Evolutionary conservation across 2,329 filamentous ascomycete species (phyloP).

Genomic region (Ambrosiella xylebori): DNA sequence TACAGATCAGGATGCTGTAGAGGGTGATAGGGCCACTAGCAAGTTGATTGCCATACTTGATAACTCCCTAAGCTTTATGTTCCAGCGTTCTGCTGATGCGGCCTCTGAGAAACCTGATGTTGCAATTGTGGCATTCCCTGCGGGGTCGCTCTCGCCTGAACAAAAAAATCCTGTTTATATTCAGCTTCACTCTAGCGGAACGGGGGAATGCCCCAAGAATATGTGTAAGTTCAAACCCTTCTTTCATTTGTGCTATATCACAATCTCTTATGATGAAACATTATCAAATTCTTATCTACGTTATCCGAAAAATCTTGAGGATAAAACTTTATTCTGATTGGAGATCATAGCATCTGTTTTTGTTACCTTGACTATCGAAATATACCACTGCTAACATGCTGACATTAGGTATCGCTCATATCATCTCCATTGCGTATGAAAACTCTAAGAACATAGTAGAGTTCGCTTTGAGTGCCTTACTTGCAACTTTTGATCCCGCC

Average conservation of each 20-base stretch:
- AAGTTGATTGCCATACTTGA: constrained; percentile 50
- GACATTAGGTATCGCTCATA: constrained; percentile 20
- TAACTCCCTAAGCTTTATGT: constrained; percentile 46
- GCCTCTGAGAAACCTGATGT: constrained; percentile 60
- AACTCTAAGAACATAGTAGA: constrained; percentile 23
- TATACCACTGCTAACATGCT: constrained; percentile 19
- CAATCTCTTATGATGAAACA: constrained; percentile 65
- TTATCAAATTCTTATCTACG: constrained; percentile 95
- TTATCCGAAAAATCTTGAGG: constrained; percentile 93
- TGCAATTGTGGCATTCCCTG: constrained; percentile 50
- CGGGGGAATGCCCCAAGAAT: constrained; percentile 72
- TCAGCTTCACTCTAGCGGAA: constrained; percentile 70
- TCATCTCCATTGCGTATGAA: constrained; percentile 23
- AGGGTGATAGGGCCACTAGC: constrained; percentile 2
- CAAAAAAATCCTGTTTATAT: constrained; percentile 35
- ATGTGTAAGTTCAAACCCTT: constrained; percentile 57
- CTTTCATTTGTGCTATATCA: constrained; percentile 12
- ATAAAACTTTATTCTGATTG: constrained; percentile 71
- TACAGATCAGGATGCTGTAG: constrained; percentile 16
- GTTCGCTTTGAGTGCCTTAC: constrained; percentile 25
- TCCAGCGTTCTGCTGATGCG: constrained; percentile 48
- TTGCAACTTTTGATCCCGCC: constrained; percentile 16
- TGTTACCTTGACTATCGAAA: constrained; percentile 11
- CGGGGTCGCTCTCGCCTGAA: constrained; percentile 25
- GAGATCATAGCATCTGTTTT: constrained; percentile 17